Evolutionary conservation across 2,329 filamentous ascomycete species (phyloP), one percentile per base, ranked within the genome.

Genomic region (Ophiostoma montium): DNA sequence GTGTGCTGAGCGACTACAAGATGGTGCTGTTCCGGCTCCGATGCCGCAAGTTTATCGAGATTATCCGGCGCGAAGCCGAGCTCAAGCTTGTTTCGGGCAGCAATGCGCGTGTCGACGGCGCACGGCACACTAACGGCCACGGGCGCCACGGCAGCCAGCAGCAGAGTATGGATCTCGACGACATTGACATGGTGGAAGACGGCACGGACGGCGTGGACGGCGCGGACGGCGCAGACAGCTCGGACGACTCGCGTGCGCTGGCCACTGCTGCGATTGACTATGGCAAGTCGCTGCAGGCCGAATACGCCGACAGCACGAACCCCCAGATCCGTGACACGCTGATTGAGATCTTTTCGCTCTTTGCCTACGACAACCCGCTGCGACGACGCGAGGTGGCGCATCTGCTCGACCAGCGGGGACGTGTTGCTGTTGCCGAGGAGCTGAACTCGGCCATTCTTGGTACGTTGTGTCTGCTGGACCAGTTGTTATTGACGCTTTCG

Each of bases 1-100:
- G 75, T 21, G 87, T 96, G 1, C 73, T 98, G 16, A 72, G 78
- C 43, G 76, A 86, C 19, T 87, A 95, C 59, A 79, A 86, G 49
- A 79, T 87, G 48, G 87, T 95, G 15, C 81, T 89, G 61, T 96
- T 98, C 66, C 84, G 82, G 51, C 70, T 98, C 45, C 79, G 83
- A 56, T 95, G 89, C 61, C 80, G 88, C 52, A 94, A 92, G 61
- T 95, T 96, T 62, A 82, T 96, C 53, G 92, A 98, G 64, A 90
- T 98, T 82, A 87, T 94, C 58, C 77, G 84, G 36, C 76, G 75
- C 51, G 81, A 80, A 33, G 80, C 82, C 2, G 83, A 89, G 56
- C 64, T 84, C 16, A 73, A 72, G 58, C 67, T 71, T 33, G 5
- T 42, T 10, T n/a, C 39, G 5, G 15, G 21, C 13, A 23, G 39